phyloP scores from a whole-genome alignment of 306 rosid genomes.

The Boehmeria nivea region DNA sequence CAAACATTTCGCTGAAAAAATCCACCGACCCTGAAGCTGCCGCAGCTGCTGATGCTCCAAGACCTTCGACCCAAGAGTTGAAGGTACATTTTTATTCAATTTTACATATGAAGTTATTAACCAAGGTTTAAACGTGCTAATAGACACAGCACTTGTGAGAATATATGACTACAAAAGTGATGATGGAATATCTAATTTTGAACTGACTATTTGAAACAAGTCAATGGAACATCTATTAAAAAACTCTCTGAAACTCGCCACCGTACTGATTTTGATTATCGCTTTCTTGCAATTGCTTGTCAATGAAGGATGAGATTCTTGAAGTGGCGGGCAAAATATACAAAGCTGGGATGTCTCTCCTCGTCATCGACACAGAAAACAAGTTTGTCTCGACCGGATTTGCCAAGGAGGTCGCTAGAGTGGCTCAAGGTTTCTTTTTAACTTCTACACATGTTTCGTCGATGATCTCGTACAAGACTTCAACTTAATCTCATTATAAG shows the following conservation, averaged over 20 bases:
- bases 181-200: neutral
- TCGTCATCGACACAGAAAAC: slow-evolving; percentile 93
- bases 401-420: slow-evolving; percentile 97
- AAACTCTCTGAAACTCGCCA: neutral
- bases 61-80: slow-evolving; percentile 77
- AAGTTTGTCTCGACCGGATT: slow-evolving; percentile 97
- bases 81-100: slow-evolving; percentile 41
- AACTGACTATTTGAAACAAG: neutral
- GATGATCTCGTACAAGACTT: slow-evolving; percentile 8
- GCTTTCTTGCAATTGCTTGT: slow-evolving; percentile 13
- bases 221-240: no score
- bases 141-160: neutral
- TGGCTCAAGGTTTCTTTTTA: slow-evolving; percentile 72
- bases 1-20: slow-evolving; percentile 86
- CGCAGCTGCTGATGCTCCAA: slow-evolving; percentile 60
- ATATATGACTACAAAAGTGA: neutral
- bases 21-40: slow-evolving; percentile 85
- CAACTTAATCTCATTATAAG: slow-evolving; percentile 14
- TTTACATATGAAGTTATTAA: slow-evolving; percentile 5
- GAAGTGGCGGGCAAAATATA: slow-evolving; percentile 94
- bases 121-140: slow-evolving; percentile 1
- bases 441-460: slow-evolving; percentile 11
- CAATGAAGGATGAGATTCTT: slow-evolving; percentile 83
- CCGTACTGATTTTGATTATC: neutral
- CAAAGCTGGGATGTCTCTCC: slow-evolving; percentile 97